Evolutionary conservation across 106 monocot species (phyloP), one percentile per base, ranked within the genome.

Genomic region (Hemerocallis citrina): DNA sequence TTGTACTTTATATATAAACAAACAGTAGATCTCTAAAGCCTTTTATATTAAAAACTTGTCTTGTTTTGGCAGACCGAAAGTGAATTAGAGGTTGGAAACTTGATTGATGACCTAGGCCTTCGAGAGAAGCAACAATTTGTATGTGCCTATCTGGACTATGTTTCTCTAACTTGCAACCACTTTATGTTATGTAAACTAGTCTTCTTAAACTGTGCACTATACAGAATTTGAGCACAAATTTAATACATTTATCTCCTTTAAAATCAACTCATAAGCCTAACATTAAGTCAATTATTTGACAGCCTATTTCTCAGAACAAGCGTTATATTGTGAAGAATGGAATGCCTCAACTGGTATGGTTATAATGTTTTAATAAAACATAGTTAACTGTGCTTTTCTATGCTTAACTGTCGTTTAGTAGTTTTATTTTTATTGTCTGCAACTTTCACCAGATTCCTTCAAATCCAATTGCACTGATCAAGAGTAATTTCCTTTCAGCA

Each of bases 281-380:
- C 19, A 12, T 14, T 12, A n/a, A 55, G 59, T 42, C 5, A 11
- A 23, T 34, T 55, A 32, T 52, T 59, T 45, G 62, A 69, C 88
- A 93, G 93, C 93, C 93, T 68, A 65, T 84, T 59, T 84, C 96
- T 63, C 87, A 96, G 57, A 67, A 75, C 39, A 91, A 96, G 68
- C 75, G 91, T 23, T 96, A 91, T 62, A 68, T 96, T 69, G 86
- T 78, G 61, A 96, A 56, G 66, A 81, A 96, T 67, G 90, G 96
- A 66, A 30, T 55, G 38, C 90, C 96, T 23, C 64, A 73, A 62
- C 55, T 95, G 94, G 94, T 95, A 81, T 68, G 20, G 5, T 64
- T 34, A 39, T 64, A 59, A 33, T 30, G 61, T 62, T 12, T 69
- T 7, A n/a, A 14, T 41, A 65, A 11, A 46, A 44, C n/a, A 34